Conservation (phyloP, 441 rosid genomes). For the Populus hybrid region DNA sequence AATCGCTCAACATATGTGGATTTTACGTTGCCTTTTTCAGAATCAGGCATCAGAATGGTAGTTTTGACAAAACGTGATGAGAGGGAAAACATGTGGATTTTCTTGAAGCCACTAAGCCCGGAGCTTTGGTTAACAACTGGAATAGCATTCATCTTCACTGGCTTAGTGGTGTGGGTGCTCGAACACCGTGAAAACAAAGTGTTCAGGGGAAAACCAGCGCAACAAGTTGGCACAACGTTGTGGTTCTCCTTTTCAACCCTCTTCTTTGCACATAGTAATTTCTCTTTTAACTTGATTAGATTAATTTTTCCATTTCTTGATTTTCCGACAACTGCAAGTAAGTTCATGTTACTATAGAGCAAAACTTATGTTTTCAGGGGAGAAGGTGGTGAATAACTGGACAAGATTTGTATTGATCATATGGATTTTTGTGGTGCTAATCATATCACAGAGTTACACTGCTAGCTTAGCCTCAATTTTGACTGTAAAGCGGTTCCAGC, state of each 20-base stretch:
- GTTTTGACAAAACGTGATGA: conserved; percentile 25
- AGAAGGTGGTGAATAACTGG: conserved; percentile 42
- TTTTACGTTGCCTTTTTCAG: conserved; percentile 48
- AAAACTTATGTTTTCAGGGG: conserved; percentile 25
- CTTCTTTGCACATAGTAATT: conserved; percentile 39
- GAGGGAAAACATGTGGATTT: conserved; percentile 39
- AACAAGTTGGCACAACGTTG: conserved; percentile 37
- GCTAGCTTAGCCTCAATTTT: conserved; percentile 50
- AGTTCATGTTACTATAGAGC: not conserved
- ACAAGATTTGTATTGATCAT: conserved; percentile 43
- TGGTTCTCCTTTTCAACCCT: conserved; percentile 49
- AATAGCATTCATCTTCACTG: conserved; percentile 31
- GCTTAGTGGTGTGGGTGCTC: conserved; percentile 38
- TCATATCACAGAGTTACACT: conserved; percentile 52
- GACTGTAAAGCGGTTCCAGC: conserved; percentile 39
- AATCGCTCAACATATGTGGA: conserved; percentile 27
- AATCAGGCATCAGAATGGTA: conserved; percentile 44
- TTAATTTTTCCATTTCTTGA: not conserved
- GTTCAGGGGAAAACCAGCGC: conserved; percentile 36
- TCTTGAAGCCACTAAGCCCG: conserved; percentile 42
- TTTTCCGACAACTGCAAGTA: not conserved
- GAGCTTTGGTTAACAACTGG: conserved; percentile 42
- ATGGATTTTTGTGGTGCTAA: conserved; percentile 49
- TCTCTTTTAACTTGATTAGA: not conserved
- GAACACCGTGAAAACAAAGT: conserved; percentile 38